A percentile compares a stretch with the other conserved stretches of the same genome.
phyloP scores from a whole-genome alignment of 2,329 filamentous ascomycete genomes.

The Trichophyton equinum region DNA sequence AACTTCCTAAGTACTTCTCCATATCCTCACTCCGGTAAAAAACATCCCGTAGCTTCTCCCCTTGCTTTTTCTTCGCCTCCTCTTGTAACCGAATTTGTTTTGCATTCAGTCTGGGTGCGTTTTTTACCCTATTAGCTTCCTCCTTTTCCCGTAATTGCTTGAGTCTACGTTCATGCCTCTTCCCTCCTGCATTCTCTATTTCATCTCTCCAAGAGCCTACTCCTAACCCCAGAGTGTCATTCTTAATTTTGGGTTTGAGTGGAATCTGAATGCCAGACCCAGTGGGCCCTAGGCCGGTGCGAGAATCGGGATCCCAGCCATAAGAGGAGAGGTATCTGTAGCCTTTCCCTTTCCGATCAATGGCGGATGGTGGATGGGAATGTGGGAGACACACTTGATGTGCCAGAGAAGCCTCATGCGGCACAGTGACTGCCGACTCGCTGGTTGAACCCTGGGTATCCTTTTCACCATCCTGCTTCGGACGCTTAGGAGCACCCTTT shows the following conservation, averaged over 20 bases:
- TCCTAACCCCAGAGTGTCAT: conserved; percentile 63
- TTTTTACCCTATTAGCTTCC: conserved; percentile 28
- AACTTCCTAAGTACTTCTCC: conserved; percentile 55
- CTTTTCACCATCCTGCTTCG: not conserved
- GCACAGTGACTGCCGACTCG: conserved; percentile 4
- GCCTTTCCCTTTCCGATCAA: conserved; percentile 45
- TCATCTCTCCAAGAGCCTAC: conserved; percentile 28
- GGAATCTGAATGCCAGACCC: conserved; percentile 64
- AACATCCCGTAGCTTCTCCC: conserved; percentile 52
- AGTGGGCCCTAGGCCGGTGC: conserved; percentile 56
- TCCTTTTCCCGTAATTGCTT: conserved; percentile 14
- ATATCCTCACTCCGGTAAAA: conserved; percentile 67
- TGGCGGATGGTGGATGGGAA: conserved; percentile 44
- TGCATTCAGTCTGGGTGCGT: conserved; percentile 49
- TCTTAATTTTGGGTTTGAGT: conserved; percentile 59
- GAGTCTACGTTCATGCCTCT: not conserved
- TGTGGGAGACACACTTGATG: conserved; percentile 47
- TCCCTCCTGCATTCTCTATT: conserved; percentile 22
- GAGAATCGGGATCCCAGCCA: conserved; percentile 49
- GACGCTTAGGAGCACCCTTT: conserved; percentile 5
- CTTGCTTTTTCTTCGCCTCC: conserved; percentile 48
- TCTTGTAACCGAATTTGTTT: conserved; percentile 54
- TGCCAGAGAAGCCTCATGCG: conserved; percentile 40
- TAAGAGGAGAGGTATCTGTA: conserved; percentile 44
- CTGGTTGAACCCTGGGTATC: not conserved